A percentile compares a stretch with the other conserved stretches of the same genome.
Conservation (phyloP, 1,284 basidiomycete species). For the Microbotryum scabiosae region DNA sequence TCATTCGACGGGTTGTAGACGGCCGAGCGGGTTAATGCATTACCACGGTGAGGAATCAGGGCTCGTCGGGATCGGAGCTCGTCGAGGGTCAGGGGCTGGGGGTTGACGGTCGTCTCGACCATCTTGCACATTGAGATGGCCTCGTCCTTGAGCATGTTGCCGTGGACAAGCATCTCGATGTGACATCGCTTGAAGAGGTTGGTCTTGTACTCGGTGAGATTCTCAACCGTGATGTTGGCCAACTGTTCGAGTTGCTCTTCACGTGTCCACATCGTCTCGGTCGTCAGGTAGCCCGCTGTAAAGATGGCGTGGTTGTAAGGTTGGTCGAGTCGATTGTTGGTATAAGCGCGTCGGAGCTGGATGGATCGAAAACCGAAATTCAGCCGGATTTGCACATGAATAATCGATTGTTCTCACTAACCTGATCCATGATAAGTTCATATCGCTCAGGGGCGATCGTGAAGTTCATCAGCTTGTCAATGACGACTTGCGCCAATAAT, state of each 20-base stretch:
- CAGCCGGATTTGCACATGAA: too few species aligned
- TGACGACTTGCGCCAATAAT: conserved; percentile 64
- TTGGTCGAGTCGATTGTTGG: conserved; percentile 80
- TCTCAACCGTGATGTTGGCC: conserved; percentile 59
- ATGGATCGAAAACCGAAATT: neutral
- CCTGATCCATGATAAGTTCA: conserved; percentile 76
- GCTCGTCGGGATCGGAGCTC: conserved; percentile 55
- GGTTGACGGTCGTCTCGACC: conserved; percentile 59
- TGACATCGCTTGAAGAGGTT: conserved; percentile 61
- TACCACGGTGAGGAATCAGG: conserved; percentile 61
- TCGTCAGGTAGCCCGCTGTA: conserved; percentile 62
- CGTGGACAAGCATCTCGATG: conserved; percentile 69
- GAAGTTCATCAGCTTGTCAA: conserved; percentile 63
- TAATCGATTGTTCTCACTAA: conserved; percentile 36
- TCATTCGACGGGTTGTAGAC: conserved; percentile 81
- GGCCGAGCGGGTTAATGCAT: conserved; percentile 34
- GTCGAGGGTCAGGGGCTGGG: conserved; percentile 51
- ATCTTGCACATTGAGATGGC: conserved; percentile 64
- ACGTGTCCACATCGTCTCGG: conserved; percentile 67
- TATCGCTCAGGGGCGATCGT: conserved; percentile 65
- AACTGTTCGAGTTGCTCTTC: conserved; percentile 74
- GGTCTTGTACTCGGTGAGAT: conserved; percentile 60
- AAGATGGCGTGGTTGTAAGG: conserved; percentile 75
- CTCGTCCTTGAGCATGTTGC: conserved; percentile 77
- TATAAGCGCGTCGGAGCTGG: conserved; percentile 62